These are phyloP conservation scores for Saccharomyces hybrid DNA, from an alignment of 1,139 yeast species.

Conservation along the genomic window DNA sequence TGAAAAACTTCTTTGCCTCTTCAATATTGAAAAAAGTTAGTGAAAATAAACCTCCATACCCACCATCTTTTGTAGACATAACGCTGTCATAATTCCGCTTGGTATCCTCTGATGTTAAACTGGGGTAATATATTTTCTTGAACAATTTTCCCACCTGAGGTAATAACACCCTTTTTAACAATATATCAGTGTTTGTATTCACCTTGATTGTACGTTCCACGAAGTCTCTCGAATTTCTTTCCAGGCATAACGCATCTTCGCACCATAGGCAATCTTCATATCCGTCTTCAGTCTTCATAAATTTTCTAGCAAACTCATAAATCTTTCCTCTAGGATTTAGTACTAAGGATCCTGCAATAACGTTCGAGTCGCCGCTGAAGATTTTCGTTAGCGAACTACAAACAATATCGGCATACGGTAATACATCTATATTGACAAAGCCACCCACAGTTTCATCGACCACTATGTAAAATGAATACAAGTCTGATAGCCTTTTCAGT, in stretches of 20 bases:
- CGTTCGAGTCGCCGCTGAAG: constrained; percentile 90
- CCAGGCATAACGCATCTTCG: constrained; percentile 87
- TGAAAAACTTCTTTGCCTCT: constrained; percentile 68
- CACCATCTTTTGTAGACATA: constrained; percentile 58
- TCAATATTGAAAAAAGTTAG: constrained; percentile 59
- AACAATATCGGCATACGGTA: constrained; percentile 76
- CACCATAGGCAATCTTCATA: constrained; percentile 80
- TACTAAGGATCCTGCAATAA: constrained; percentile 90
- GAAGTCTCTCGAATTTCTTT: constrained; percentile 88
- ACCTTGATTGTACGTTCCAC: constrained; percentile 57
- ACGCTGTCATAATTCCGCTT: constrained; percentile 62
- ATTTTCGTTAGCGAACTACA: constrained; percentile 92
- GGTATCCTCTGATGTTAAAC: constrained; percentile 39
- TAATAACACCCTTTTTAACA: constrained; percentile 41
- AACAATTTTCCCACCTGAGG: constrained; percentile 39
- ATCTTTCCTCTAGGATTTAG: constrained; percentile 57
- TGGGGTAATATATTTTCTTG: constrained; percentile 65
- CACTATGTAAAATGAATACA: constrained; percentile 66
- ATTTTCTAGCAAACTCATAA: constrained; percentile 46
- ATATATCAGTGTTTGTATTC: constrained; percentile 55
- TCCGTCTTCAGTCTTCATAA: constrained; percentile 38
- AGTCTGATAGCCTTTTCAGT: constrained; percentile 56
- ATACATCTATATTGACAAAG: constrained; percentile 71
- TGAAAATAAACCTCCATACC: constrained; percentile 88
- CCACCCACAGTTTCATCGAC: constrained; percentile 95